phyloP scores from a whole-genome alignment of 768 basidiomycete genomes.

The Auriscalpium vulgare region DNA sequence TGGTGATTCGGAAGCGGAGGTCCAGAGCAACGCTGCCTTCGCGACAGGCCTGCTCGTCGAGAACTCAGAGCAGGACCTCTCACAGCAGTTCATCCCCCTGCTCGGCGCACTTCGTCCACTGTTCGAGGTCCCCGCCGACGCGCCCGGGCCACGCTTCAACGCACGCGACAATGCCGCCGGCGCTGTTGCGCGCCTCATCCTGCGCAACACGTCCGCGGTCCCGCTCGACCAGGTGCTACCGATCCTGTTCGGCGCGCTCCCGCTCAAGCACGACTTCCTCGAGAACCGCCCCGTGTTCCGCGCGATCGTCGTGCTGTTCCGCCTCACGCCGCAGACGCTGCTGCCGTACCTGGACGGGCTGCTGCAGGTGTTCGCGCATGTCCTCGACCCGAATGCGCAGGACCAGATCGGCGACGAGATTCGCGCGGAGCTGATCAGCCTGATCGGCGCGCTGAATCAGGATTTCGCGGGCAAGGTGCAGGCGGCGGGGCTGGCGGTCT shows the following conservation, averaged over 20 bases:
- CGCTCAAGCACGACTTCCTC: slow-evolving; percentile 79
- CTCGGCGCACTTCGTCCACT: slow-evolving; percentile 76
- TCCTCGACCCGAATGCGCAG: slow-evolving; percentile 64
- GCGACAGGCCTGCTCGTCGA: slow-evolving; percentile 88
- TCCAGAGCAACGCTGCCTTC: slow-evolving; percentile 94
- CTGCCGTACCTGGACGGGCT: slow-evolving; percentile 73
- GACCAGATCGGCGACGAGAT: slow-evolving; percentile 82
- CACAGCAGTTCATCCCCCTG: slow-evolving; percentile 70
- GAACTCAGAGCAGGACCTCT: slow-evolving; percentile 74
- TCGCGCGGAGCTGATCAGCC: slow-evolving; percentile 63
- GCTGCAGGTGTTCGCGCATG: slow-evolving; percentile 70
- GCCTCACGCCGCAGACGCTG: slow-evolving; percentile 60
- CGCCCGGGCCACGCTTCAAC: slow-evolving; percentile 62
- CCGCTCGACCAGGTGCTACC: slow-evolving; percentile 91
- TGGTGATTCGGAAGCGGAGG: slow-evolving; percentile 80
- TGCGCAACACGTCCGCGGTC: slow-evolving; percentile 67
- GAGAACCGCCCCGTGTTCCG: slow-evolving; percentile 90
- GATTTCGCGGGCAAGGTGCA: slow-evolving; percentile 75
- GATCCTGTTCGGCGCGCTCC: slow-evolving; percentile 72
- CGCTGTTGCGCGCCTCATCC: slow-evolving; percentile 81
- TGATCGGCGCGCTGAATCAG: slow-evolving; percentile 63
- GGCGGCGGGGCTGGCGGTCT: slow-evolving; percentile 60
- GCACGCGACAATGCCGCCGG: slow-evolving; percentile 97
- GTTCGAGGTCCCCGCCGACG: slow-evolving; percentile 58
- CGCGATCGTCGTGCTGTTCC: slow-evolving; percentile 83